Evolutionary conservation across 2,329 filamentous ascomycete genomes (phyloP).

Genomic region (Teratosphaeriaceae sp.): DNA sequence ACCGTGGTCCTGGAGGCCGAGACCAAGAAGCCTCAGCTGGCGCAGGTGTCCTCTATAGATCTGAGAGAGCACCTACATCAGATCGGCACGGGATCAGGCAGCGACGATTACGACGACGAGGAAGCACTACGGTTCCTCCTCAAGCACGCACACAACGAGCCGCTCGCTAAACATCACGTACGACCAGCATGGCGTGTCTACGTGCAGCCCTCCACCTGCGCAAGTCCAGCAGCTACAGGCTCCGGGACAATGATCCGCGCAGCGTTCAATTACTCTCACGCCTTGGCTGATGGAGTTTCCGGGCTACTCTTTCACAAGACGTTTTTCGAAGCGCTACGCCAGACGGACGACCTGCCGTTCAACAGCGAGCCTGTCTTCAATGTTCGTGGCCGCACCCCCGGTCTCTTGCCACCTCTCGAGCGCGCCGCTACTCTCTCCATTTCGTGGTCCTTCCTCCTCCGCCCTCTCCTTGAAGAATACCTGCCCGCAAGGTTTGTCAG

Average conservation of each 20-base stretch:
- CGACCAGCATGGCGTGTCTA: slow-evolving; percentile 41
- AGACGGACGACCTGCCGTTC: neutral
- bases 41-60: slow-evolving; percentile 27
- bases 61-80: slow-evolving; percentile 36
- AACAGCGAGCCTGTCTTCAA: slow-evolving; percentile 7
- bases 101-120: slow-evolving; percentile 6
- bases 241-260: slow-evolving; percentile 20
- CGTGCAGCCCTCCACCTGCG: slow-evolving; percentile 31
- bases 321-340: slow-evolving; percentile 27
- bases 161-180: slow-evolving; percentile 19
- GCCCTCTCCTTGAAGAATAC: slow-evolving; percentile 32
- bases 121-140: slow-evolving; percentile 23
- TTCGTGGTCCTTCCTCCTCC: slow-evolving; percentile 40
- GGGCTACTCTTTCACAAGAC: slow-evolving; percentile 38
- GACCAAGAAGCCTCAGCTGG: slow-evolving; percentile 33
- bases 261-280: slow-evolving; percentile 39
- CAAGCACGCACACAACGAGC: slow-evolving; percentile 29
- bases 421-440: slow-evolving; percentile 34
- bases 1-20: slow-evolving; percentile 31
- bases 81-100: slow-evolving; percentile 6
- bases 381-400: slow-evolving; percentile 9
- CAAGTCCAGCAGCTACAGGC: too few relatives aligned
- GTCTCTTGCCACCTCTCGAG: slow-evolving; percentile 34
- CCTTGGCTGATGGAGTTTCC: slow-evolving; percentile 38
- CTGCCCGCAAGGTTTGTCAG: slow-evolving; percentile 31